Base-by-base conservation (phyloP, 139 green algal species). In the Gonium pectorale region DNA sequence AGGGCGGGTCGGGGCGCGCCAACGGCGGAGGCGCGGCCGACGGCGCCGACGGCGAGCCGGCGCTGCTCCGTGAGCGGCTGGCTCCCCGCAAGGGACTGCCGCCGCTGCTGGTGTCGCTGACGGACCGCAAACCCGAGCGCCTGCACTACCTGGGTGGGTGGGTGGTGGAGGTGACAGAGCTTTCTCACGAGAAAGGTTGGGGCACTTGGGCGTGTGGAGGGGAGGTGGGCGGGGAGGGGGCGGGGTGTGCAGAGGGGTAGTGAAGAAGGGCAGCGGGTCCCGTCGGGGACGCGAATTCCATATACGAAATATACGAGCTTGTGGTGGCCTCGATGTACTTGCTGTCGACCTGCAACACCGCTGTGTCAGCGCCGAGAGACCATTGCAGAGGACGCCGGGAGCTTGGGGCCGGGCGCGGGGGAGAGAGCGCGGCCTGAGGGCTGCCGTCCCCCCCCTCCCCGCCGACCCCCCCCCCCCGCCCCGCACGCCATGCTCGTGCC, bases 141-240 rank as follows among this genome's bases (percentile, higher is more conserved):
- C 87, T 99, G 86, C 97, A 99, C 89, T 99, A 98, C 86, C 75
- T 99, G 46, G 97, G 87, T 89, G 73, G 5, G 86, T 59, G 13
- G 27, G 41, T 29, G 35, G 66, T 35, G 37, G 66, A 41, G 43
- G 27, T n/a, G n/a, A n/a, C n/a, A n/a, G n/a, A n/a, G n/a, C n/a
- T n/a, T n/a, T n/a, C n/a, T n/a, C n/a, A n/a, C n/a, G n/a, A n/a
- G n/a, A n/a, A n/a, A 11, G 68, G 68, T 1, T 62, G 63, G 9
- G 63, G 35, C 11, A n/a, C 17, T 29, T 40, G 62, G 62, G n/a
- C n/a, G 31, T 22, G 62, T 13, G 17, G 62, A 13, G n/a, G 15
- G 35, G 15, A 31, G 7, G 33, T 11, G 35, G 63, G 17, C 29
- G 11, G 2, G 63, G 33, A 29, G 3, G 63, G 35, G 63, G 63